Base-by-base conservation (phyloP, 2,329 filamentous ascomycete species). In the Alternaria ethzedia region DNA sequence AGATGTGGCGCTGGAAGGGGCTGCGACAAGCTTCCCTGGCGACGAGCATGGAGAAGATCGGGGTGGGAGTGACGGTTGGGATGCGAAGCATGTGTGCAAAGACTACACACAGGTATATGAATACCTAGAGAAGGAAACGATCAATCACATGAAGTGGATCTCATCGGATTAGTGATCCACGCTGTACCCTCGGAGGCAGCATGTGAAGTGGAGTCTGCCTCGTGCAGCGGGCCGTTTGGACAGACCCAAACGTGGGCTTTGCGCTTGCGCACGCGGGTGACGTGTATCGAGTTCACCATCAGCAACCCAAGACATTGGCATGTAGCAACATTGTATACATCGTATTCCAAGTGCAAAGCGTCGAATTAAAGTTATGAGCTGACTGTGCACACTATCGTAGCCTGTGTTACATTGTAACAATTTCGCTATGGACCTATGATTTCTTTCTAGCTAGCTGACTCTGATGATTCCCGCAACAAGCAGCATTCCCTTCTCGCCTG, bases 11-110 rank as follows among this genome's bases (percentile, higher is more conserved):
- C 54, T 78, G 3, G 75, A 78, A 56, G 77, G 77, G 2, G 73
- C 74, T 5, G 74, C 70, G 21, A 78, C 75, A 11, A 76, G 72
- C 6, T 79, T 79, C 45, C 76, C 77, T 2, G 62, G 66, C 2
- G 61, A 56, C 8, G 66, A 67, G 44, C 59, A 64, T 2, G 74
- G 75, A 3, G 72, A 73, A 47, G 74, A 78, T 59, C 59, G 64
- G 21, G 76, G 77, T 6, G 77, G 77, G 1, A 78, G 75, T 49
- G 76, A 78, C 63, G 75, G 75, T 1, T 78, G 75, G 75, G 76
- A 78, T 57, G 71, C 73, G 26, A 73, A 67, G 54, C 75, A 78
- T 50, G 72, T 78, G 6, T 78, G 76, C 59, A 77, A 73, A 64
- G 67, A 78, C 56, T 78, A 77, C 59, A 61, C 66, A 4, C 62